Evolutionary conservation across 176 grass and related monocot genomes (phyloP).

Genomic region (Aegilops sharonensis): DNA sequence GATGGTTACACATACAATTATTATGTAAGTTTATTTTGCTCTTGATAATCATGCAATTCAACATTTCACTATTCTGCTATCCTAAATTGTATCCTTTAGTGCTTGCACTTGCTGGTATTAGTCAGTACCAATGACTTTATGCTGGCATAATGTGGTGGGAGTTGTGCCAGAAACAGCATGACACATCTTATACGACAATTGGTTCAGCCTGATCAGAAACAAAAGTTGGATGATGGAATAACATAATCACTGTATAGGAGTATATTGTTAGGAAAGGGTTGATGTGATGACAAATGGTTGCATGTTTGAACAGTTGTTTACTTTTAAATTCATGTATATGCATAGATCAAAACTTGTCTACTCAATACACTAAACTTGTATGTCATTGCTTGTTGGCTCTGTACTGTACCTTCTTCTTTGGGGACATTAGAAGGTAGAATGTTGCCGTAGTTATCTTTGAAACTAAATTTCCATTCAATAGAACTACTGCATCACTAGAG

Average conservation of each 20-base stretch:
- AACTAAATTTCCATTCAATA: background rate
- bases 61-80: background rate
- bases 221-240: background rate
- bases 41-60: background rate
- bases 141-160: background rate
- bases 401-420: background rate
- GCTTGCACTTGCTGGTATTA: background rate
- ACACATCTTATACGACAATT: background rate
- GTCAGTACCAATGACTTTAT: background rate
- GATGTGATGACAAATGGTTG: background rate
- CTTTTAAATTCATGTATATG: background rate
- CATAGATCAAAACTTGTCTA: constrained; percentile 2
- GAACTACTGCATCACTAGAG: background rate
- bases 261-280: background rate
- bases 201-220: background rate
- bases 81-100: background rate
- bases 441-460: background rate
- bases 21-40: constrained; percentile 56
- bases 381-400: background rate
- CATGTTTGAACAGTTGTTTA: background rate
- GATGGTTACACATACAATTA: constrained; percentile 81
- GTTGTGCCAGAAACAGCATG: background rate
- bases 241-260: background rate
- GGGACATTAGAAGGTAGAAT: background rate
- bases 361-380: background rate